Evolutionary conservation across 2,329 filamentous ascomycete species (phyloP).

Genomic region (Claviceps sp.): DNA sequence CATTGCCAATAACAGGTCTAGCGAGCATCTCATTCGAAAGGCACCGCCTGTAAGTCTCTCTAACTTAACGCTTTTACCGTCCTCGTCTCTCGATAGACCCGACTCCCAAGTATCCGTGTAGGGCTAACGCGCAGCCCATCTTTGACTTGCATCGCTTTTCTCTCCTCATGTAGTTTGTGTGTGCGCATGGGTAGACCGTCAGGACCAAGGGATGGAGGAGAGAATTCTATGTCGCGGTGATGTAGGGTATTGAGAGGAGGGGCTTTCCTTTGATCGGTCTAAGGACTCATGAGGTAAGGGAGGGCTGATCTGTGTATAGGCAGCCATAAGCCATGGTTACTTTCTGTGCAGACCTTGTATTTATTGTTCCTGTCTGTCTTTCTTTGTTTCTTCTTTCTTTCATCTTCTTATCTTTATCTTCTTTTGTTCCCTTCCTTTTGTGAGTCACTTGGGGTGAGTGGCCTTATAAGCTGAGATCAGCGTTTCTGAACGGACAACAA

Average conservation of each 20-base stretch:
- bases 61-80: conserved; percentile 3
- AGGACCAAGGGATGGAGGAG: neutral
- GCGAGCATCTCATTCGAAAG: neutral
- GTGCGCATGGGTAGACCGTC: neutral
- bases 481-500: conserved; percentile 18
- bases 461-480: conserved; percentile 9
- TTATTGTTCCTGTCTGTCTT: too few relatives aligned
- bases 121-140: neutral
- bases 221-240: conserved; percentile 5
- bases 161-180: neutral
- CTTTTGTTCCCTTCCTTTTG: neutral
- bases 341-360: too few relatives aligned
- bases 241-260: neutral
- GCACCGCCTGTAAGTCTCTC: conserved; percentile 3
- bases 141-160: neutral
- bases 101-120: neutral
- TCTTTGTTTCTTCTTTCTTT: too few relatives aligned
- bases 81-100: neutral
- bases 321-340: too few relatives aligned
- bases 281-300: neutral
- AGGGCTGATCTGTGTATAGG: neutral
- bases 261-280: neutral
- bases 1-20: neutral
- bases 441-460: neutral
- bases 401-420: neutral